A percentile compares a stretch with the other conserved stretches of the same genome.
These are phyloP conservation scores for Solanum pimpinellifolium DNA, from an alignment of 257 asterid species.

Conservation along the genomic window DNA sequence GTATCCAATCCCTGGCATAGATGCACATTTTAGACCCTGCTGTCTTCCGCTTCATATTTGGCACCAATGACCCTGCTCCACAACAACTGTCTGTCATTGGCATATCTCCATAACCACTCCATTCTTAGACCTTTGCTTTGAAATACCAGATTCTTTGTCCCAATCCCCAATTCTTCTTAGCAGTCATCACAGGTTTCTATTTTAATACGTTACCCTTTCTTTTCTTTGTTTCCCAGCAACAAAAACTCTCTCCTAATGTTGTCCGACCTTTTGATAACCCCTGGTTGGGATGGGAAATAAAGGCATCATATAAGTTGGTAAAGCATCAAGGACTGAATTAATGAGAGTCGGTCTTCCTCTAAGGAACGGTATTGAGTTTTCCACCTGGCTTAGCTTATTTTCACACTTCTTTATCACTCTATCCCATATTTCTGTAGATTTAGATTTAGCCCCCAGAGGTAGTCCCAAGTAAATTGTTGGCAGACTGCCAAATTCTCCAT, in stretches of 20 bases:
- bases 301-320: neutral
- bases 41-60: neutral
- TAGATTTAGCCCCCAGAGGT: too few relatives aligned
- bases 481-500: too few relatives aligned
- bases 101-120: neutral
- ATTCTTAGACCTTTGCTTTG: neutral
- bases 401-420: neutral
- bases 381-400: neutral
- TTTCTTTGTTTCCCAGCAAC: neutral
- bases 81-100: neutral
- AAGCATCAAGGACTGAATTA: neutral
- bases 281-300: neutral
- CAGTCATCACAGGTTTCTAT: neutral
- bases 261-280: neutral
- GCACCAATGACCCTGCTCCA: neutral
- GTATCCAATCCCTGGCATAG: neutral
- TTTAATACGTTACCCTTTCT: neutral
- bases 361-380: neutral
- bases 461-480: too few relatives aligned
- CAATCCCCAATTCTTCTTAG: neutral
- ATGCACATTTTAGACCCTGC: neutral
- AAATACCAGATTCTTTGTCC: neutral
- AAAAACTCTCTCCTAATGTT: neutral
- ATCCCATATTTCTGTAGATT: neutral
- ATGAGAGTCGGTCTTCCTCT: neutral